These are phyloP conservation scores for barley (Hordeum vulgare) DNA, from an alignment of 176 grass and related monocot genomes.

Conservation along the genomic window MorexV3_pseudomolecules_assembly NC_058520.1:523838986-523839485, in stretches of 20 bases:
- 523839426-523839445: conserved; percentile 12
- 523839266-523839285: not conserved
- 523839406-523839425: not conserved
- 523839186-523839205: conserved; percentile 15
- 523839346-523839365: too few relatives aligned
- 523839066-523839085: not conserved
- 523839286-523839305: too few relatives aligned
- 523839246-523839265: not conserved
- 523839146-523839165: conserved; percentile 32
- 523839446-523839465: conserved; percentile 12
- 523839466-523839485: conserved; percentile 30
- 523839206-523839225: conserved; percentile 13
- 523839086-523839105: conserved; percentile 20
- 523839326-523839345: too few relatives aligned
- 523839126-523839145: conserved; percentile 38
- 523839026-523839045: not conserved
- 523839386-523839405: too few relatives aligned
- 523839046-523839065: not conserved
- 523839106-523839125: conserved; percentile 75
- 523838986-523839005: conserved; percentile 17
- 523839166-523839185: conserved; percentile 31
- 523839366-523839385: too few relatives aligned
- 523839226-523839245: conserved; percentile 31
- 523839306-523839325: too few relatives aligned
- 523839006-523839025: conserved; percentile 38